Evolutionary conservation across 164 flowering plant genomes (phyloP).

Genomic region (Berberis vulgaris): DNA sequence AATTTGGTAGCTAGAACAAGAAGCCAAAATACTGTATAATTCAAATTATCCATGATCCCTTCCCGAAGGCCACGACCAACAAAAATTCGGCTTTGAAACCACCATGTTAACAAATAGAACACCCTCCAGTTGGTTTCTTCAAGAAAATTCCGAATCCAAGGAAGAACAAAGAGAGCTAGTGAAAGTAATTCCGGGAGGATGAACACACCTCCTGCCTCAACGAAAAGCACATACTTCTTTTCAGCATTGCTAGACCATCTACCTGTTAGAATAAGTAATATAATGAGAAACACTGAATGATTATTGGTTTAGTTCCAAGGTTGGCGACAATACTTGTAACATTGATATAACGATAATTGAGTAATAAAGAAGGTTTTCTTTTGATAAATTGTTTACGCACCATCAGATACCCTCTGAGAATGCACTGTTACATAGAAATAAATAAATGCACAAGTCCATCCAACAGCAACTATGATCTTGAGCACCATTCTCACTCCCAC

Average conservation of each 20-base stretch:
- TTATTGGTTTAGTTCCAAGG: too few relatives aligned
- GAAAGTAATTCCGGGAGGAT: constrained; percentile 70
- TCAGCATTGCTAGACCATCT: constrained; percentile 58
- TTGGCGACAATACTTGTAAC: too few relatives aligned
- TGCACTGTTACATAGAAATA: constrained; percentile 63
- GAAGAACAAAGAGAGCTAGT: constrained; percentile 50
- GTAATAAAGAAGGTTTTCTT: too few relatives aligned
- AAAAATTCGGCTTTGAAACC: constrained; percentile 68
- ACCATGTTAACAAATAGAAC: constrained; percentile 63
- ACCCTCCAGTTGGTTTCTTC: constrained; percentile 59
- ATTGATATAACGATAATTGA: too few relatives aligned
- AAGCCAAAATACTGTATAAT: constrained; percentile 70
- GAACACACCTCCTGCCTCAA: constrained; percentile 49
- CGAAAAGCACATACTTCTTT: constrained; percentile 36
- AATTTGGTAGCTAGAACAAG: constrained; percentile 52
- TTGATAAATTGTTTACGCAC: not conserved
- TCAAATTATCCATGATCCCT: constrained; percentile 63
- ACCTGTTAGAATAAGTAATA: not conserved
- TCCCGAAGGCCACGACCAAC: constrained; percentile 87
- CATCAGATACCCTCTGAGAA: constrained; percentile 49
- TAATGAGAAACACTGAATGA: too few relatives aligned
- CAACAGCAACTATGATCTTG: constrained; percentile 47
- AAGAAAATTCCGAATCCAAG: constrained; percentile 71
- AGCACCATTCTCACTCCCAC: constrained; percentile 70
- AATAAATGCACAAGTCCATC: constrained; percentile 55